Base-by-base conservation (phyloP, 257 asterid genomes). In the Gynochthodes officinalis region DNA sequence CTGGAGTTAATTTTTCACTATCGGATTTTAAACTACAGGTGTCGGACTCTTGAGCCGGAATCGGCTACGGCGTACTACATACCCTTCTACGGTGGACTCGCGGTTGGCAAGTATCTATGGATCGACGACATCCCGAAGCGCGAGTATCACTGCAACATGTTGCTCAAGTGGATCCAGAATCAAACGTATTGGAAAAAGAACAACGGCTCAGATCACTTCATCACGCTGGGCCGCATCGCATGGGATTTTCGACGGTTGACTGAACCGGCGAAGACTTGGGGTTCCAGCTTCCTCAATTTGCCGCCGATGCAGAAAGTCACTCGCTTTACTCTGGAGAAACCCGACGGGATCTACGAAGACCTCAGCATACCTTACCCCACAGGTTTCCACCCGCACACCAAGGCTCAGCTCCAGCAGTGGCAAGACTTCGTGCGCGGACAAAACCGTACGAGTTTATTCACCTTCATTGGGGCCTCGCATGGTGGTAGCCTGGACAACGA, bases 71-170 rank as follows among this genome's bases (percentile, higher is more conserved):
- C 97, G 18, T 94, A 84, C 79, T 94, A 94, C 82, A 86, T 94
- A 12, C 99, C 99, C 19, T 94, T 94, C 67, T 94, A 94, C 83
- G 97, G 93, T 2, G 99, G 99, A 9, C 93, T 89, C 32, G 91
- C 99, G 2, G 99, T 94, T 0, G 97, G 93, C 3, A 88, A 88
- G 73, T 87, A 83, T 74, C 74, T 94, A 9, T 94, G 96, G 97
- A 67, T 21, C 54, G 70, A 91, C 77, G 96, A 91, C 80, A 88
- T 91, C 1, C 64, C 80, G 7, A 76, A 73, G 13, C 85, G 96
- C 5, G 99, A 94, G 67, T 73, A 74, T 48, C 96, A 78, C 14
- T 82, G 95, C 74, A 82, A 84, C 23, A 71, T 55, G 83, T 78
- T 91, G 86, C 82, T 94, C 48, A 67, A 81, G 69, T 90, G 96